Base-by-base conservation (phyloP, 2,329 filamentous ascomycete genomes). In the Davidsoniella neocaledoniae region DNA sequence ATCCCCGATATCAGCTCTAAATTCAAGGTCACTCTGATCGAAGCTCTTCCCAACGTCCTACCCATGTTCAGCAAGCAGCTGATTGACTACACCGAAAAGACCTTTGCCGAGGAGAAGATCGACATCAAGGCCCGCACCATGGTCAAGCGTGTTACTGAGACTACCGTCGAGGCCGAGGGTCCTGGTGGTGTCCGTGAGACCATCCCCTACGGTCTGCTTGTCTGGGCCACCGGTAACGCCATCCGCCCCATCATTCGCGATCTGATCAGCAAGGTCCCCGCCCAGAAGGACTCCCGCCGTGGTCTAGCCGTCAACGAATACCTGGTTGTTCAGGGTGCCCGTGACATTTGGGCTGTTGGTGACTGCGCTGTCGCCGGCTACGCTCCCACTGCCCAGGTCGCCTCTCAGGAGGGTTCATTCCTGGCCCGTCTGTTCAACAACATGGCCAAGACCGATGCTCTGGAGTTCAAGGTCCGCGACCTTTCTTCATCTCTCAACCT, bases 61-160 rank as follows among this genome's bases (percentile, higher is more conserved):
- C 91, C 91, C 60, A 94, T 88, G 75, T 98, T 98, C 76, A 94
- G 86, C 65, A 96, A 96, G 77, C 87, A 94, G 68, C 74, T 98
- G 61, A 96, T 98, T 62, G 91, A 98, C 62, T 98, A 98, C 74
- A 98, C 91, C 58, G 91, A 98, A 71, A 90, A 88, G 68, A 95
- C 90, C 43, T 93, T 98, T 73, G 91, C 94, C 70, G 91, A 98
- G 72, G 91, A 98, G 69, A 88, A 87, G 63, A 98, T 98, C 63
- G 81, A 86, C 59, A 94, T 98, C 69, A 83, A 86, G 67, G 94
- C 91, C 59, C 96, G 96, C 78, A 96, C 91, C 57, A 93, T 94
- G 81, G 91, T 98, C 64, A 96, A 96, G 76, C 88, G 83, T 55
- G 91, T 98, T 53, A 94, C 86, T 29, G 82, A 91, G 60, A 93